These are phyloP conservation scores for Nosema bombycis DNA, from an alignment of 371 early-diverging fungal species.

Conservation along the genomic window DNA sequence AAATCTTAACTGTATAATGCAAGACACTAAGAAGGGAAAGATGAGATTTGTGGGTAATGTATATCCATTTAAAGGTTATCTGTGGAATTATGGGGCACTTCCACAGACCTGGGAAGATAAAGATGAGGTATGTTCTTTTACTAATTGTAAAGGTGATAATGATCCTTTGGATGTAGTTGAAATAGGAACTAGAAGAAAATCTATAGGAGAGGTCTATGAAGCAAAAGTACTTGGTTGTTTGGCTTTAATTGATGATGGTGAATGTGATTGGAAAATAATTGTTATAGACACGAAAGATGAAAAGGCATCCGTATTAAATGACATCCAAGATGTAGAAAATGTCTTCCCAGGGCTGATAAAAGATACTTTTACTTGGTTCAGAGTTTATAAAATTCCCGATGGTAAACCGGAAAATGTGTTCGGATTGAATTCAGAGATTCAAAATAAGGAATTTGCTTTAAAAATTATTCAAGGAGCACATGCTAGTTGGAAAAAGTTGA, in stretches of 20 bases:
- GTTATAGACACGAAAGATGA: constrained; percentile 88
- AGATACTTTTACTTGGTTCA: constrained; percentile 93
- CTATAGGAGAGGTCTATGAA: constrained; percentile 87
- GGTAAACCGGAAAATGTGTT: constrained; percentile 94
- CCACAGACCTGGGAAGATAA: constrained; percentile 98
- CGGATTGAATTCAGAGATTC: constrained; percentile 83
- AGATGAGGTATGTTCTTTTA: constrained; percentile 72
- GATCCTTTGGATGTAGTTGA: constrained; percentile 95
- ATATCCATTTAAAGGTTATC: constrained; percentile 98
- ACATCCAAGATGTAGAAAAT: constrained; percentile 87
- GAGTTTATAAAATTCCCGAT: constrained; percentile 96
- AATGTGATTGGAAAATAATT: constrained; percentile 98
- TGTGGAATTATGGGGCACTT: constrained; percentile 98
- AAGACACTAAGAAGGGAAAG: constrained; percentile 95
- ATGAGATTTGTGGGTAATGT: constrained; percentile 92
- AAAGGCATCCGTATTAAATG: constrained; percentile 78
- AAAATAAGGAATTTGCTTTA: constrained; percentile 74
- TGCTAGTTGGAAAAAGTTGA: constrained; percentile 73
- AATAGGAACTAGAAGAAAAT: constrained; percentile 80
- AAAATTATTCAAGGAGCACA: constrained; percentile 81
- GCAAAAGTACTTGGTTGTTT: constrained; percentile 91
- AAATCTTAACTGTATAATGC: constrained; percentile 86
- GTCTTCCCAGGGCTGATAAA: constrained; percentile 84
- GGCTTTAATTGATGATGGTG: constrained; percentile 84
- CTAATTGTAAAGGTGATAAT: constrained; percentile 83